Conservation (phyloP, 495 filamentous ascomycete genomes). For the Trichoderma reesei region DNA sequence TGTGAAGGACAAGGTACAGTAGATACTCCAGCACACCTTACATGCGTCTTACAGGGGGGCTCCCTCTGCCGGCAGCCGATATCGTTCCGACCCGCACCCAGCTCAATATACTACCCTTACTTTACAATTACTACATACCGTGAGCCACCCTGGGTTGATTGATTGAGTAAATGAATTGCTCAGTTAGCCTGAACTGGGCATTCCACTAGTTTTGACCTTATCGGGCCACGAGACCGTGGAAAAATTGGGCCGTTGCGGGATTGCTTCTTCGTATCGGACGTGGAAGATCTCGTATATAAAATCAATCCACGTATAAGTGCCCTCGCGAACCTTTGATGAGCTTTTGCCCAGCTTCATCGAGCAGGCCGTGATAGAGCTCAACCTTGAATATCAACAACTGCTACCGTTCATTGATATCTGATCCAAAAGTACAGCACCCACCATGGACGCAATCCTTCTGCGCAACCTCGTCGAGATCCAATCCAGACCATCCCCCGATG, state of each 20-base stretch:
- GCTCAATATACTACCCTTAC: too few relatives aligned
- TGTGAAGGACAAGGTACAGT: neutral
- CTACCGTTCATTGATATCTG: neutral
- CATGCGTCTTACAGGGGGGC: neutral
- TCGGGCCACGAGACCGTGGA: neutral
- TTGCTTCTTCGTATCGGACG: neutral
- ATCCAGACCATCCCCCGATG: conserved; percentile 9
- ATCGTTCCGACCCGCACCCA: neutral
- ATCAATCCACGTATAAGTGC: neutral
- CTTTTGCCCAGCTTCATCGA: neutral
- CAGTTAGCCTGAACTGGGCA: neutral
- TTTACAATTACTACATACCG: too few relatives aligned
- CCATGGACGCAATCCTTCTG: conserved; percentile 7
- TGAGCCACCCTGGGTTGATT: neutral
- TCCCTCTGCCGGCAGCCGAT: neutral
- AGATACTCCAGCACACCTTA: neutral
- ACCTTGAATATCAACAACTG: neutral
- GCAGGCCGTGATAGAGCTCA: neutral
- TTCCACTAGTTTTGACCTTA: neutral
- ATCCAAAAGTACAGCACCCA: neutral
- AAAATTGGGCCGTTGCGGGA: neutral
- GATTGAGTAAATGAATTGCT: neutral
- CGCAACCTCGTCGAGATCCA: conserved; percentile 9
- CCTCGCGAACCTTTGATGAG: neutral
- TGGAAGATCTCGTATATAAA: neutral